phyloP scores from a whole-genome alignment of 1,139 yeast species.

The Torulaspora pretoriensis region DNA sequence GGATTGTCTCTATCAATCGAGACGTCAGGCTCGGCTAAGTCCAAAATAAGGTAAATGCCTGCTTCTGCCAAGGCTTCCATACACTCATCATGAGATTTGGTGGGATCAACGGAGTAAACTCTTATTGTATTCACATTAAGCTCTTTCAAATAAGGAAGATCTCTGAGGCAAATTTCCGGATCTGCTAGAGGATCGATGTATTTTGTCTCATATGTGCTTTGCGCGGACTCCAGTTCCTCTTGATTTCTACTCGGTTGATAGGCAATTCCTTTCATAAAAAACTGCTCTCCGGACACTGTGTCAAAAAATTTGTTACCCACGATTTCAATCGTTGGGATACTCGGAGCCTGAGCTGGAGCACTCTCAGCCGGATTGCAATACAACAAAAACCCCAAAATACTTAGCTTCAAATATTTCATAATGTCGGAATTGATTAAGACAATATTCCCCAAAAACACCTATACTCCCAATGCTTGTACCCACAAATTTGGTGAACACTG shows the following conservation, averaged over 20 bases:
- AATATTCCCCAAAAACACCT: too few species aligned
- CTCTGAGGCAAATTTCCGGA: conserved; percentile 46
- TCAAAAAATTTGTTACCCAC: conserved; percentile 48
- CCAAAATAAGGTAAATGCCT: conserved; percentile 55
- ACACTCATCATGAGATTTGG: conserved; percentile 49
- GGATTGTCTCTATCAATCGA: conserved; percentile 51
- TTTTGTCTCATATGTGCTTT: conserved; percentile 36
- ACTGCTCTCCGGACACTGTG: conserved; percentile 44
- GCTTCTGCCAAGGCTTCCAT: conserved; percentile 49
- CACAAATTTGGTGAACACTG: too few species aligned
- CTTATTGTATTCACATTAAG: conserved; percentile 52
- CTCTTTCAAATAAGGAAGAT: conserved; percentile 45
- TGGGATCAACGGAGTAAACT: conserved; percentile 53
- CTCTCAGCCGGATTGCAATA: not conserved
- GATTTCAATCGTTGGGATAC: conserved; percentile 34
- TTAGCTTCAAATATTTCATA: not conserved
- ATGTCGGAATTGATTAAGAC: not conserved
- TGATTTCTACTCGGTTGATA: conserved; percentile 47
- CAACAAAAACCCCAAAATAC: not conserved
- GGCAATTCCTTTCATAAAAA: conserved; percentile 56
- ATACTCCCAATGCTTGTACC: too few species aligned
- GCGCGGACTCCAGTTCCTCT: conserved; percentile 31
- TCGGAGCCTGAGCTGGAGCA: conserved; percentile 2
- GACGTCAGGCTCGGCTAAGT: conserved; percentile 50
- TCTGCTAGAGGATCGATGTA: conserved; percentile 54